Evolutionary conservation across 2,329 filamentous ascomycete species (phyloP), one percentile per base, ranked within the genome.

Genomic region (Xylaria sp.): DNA sequence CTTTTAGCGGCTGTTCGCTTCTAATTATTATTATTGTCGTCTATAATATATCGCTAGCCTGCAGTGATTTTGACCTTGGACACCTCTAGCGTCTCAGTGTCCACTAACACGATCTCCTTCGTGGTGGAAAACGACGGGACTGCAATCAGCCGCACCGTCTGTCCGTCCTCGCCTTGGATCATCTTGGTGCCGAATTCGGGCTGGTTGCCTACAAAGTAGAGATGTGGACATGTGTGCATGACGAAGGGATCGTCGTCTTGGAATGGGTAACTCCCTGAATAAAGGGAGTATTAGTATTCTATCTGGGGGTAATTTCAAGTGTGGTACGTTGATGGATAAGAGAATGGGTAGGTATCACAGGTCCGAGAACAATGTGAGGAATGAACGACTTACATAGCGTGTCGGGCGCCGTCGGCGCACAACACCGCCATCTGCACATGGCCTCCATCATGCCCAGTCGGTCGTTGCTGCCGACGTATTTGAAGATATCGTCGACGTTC

Each of bases 161-260:
- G 91, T 0, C 89, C 90, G 0, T 89, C 84, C 0, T 85, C 84
- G 0, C 91, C 91, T 48, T 90, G 82, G 41, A 97, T 90, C 1
- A 91, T 79, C 34, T 86, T 87, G 2, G 91, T 94, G 60, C 88
- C 90, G 78, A 97, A 97, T 60, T 85, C 84, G 2, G 93, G 90
- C 79, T 97, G 94, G 74, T 92, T 94, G 18, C 94, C 94, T 1
- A 92, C 91, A 78, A 99, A 93, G 81, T 93, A 98, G 36, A 99
- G 84, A 76, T 99, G 95, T 2, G 96, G 96, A 70, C 93, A 97
- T 20, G 89, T 83, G 70, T 90, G 88, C 75, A 99, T 85, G 50
- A 98, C 91, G 76, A 98, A 97, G 0, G 93, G 94, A 76, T 99
- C 97, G 58, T 93, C 88, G 20, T 96, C 92, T 80, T 98, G 94